Conservation (phyloP, 768 basidiomycete genomes). For the Mycena metata region DNA sequence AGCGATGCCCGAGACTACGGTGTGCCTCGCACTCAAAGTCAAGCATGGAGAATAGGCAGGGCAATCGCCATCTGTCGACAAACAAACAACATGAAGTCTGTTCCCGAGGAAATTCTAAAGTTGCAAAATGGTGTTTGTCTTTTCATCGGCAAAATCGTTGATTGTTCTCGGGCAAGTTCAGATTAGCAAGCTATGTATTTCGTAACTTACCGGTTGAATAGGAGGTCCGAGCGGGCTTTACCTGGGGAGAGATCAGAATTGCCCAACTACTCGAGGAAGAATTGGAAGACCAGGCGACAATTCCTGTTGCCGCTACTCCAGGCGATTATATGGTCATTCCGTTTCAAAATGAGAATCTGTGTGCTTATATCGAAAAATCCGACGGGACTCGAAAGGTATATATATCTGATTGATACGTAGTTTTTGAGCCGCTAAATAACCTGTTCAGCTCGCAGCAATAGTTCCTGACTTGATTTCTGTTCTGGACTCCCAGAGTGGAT, state of each 20-base stretch:
- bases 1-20: conserved; percentile 54
- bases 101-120: conserved; percentile 46
- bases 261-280: conserved; percentile 48
- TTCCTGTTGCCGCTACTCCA: conserved; percentile 32
- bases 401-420: background rate
- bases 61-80: conserved; percentile 67
- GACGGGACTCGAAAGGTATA: conserved; percentile 45
- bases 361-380: conserved; percentile 55
- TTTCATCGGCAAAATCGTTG: conserved; percentile 73
- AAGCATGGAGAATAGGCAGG: conserved; percentile 74
- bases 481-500: conserved; percentile 72
- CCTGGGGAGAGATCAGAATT: conserved; percentile 52
- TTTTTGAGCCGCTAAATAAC: too few species aligned
- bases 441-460: conserved; percentile 58
- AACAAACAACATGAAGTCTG: conserved; percentile 50
- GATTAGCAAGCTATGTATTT: background rate
- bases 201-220: conserved; percentile 19
- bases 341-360: conserved; percentile 75
- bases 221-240: conserved; percentile 54
- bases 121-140: conserved; percentile 52
- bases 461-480: conserved; percentile 79
- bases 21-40: conserved; percentile 66
- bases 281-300: conserved; percentile 40
- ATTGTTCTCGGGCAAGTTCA: conserved; percentile 53
- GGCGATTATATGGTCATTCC: conserved; percentile 60